phyloP scores from a whole-genome alignment of 108 stramenopile genomes.

The Epipyxis sp. region DNA sequence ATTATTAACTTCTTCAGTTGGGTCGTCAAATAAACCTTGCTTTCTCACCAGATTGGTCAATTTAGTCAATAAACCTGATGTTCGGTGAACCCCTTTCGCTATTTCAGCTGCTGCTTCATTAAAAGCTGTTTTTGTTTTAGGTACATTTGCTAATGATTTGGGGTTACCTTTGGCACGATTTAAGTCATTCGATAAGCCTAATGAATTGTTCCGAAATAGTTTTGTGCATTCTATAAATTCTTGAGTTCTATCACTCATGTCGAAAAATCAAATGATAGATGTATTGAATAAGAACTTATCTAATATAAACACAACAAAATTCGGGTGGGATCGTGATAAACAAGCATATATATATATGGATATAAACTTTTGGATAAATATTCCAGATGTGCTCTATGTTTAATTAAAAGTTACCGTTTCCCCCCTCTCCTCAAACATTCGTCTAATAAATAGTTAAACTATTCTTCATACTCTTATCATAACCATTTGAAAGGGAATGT shows the following conservation, averaged over 20 bases:
- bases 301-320: too few species aligned
- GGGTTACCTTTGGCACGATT: not conserved
- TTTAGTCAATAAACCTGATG: not conserved
- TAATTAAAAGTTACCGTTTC: too few species aligned
- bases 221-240: not conserved
- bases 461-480: too few species aligned
- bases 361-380: too few species aligned
- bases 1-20: slow-evolving; percentile 28
- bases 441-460: too few species aligned
- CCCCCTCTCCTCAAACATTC: too few species aligned
- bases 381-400: too few species aligned
- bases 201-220: not conserved
- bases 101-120: slow-evolving; percentile 30
- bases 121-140: not conserved
- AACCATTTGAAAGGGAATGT: too few species aligned
- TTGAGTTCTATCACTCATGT: slow-evolving; percentile 18
- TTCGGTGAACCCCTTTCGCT: not conserved
- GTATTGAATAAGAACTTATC: not conserved
- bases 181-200: not conserved
- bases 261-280: not conserved
- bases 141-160: not conserved
- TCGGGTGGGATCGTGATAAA: too few species aligned
- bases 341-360: too few species aligned
- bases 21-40: slow-evolving; percentile 30
- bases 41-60: slow-evolving; percentile 17